A percentile compares a stretch with the other conserved stretches of the same genome.
These are phyloP conservation scores for Diaporthe australafricana DNA, from an alignment of 2,329 filamentous ascomycete species.

Conservation along the genomic window DNA sequence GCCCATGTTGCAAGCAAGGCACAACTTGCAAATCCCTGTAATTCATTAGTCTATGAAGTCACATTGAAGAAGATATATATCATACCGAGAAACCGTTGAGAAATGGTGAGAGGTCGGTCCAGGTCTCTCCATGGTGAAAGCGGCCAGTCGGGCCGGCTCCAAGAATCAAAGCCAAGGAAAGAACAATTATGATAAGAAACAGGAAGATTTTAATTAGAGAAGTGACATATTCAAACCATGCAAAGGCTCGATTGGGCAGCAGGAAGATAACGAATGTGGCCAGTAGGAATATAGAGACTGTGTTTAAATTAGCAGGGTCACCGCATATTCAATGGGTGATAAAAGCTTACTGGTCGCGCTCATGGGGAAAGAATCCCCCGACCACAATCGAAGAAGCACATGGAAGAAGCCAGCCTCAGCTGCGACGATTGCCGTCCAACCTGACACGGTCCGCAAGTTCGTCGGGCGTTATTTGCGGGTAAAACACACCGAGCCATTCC, in stretches of 20 bases:
- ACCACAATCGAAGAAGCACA: background rate
- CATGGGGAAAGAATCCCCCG: background rate
- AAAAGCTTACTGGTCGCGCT: too few relatives aligned
- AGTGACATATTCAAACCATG: background rate
- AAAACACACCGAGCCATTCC: background rate
- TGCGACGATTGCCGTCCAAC: background rate
- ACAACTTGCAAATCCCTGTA: background rate
- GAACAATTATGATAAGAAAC: background rate
- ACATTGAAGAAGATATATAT: too few relatives aligned
- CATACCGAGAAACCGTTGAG: background rate
- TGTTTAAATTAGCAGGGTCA: too few relatives aligned
- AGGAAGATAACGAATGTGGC: background rate
- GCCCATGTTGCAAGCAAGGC: background rate
- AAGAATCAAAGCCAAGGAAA: background rate
- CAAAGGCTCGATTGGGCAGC: background rate
- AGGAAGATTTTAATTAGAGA: background rate
- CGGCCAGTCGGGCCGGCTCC: background rate
- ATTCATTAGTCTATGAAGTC: too few relatives aligned
- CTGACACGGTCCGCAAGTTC: too few relatives aligned
- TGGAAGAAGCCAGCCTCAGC: background rate
- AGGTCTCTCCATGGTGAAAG: background rate
- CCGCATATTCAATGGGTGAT: too few relatives aligned
- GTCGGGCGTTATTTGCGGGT: too few relatives aligned
- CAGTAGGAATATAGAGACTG: background rate
- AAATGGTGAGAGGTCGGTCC: background rate